A percentile compares a stretch with the other conserved stretches of the same genome.
phyloP scores from a whole-genome alignment of 192 early-diverging fungal genomes.

The Mortierella claussenii region DNA sequence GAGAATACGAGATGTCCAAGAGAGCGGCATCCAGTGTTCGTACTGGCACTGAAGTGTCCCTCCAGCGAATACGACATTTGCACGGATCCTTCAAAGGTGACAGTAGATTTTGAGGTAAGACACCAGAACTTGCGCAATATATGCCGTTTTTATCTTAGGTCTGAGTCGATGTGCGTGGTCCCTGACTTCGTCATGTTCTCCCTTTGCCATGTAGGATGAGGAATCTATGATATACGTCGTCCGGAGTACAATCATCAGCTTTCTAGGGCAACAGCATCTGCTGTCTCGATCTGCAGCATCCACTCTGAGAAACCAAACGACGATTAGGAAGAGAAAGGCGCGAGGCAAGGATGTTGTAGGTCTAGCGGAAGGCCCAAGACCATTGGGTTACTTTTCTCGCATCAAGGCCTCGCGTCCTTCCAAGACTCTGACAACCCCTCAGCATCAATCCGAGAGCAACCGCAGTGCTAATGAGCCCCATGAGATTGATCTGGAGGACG shows the following conservation, averaged over 20 bases:
- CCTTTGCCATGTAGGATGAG: slow-evolving; percentile 19
- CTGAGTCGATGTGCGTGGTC: no score
- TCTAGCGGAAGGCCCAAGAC: not conserved
- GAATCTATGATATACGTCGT: slow-evolving; percentile 28
- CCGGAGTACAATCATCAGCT: slow-evolving; percentile 26
- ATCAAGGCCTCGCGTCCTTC: slow-evolving; percentile 26
- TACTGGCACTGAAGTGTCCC: slow-evolving; percentile 62
- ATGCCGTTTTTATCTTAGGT: no score
- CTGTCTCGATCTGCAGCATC: slow-evolving; percentile 25
- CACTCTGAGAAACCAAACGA: slow-evolving; percentile 6
- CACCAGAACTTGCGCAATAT: no score
- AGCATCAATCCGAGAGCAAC: no score
- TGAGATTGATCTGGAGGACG: slow-evolving; percentile 31
- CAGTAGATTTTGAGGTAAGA: slow-evolving; percentile 63
- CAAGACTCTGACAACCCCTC: no score
- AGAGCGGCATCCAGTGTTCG: slow-evolving; percentile 63
- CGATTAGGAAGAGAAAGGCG: slow-evolving; percentile 18
- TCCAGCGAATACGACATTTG: slow-evolving; percentile 60
- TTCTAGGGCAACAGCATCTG: slow-evolving; percentile 42
- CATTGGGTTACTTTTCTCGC: slow-evolving; percentile 6
- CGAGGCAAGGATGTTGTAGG: not conserved
- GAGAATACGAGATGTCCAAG: slow-evolving; percentile 18
- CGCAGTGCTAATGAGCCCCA: not conserved
- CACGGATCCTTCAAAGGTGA: slow-evolving; percentile 64
- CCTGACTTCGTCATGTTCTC: no score